Base-by-base conservation (phyloP, 306 rosid species). In the Rubus idaeus region DNA sequence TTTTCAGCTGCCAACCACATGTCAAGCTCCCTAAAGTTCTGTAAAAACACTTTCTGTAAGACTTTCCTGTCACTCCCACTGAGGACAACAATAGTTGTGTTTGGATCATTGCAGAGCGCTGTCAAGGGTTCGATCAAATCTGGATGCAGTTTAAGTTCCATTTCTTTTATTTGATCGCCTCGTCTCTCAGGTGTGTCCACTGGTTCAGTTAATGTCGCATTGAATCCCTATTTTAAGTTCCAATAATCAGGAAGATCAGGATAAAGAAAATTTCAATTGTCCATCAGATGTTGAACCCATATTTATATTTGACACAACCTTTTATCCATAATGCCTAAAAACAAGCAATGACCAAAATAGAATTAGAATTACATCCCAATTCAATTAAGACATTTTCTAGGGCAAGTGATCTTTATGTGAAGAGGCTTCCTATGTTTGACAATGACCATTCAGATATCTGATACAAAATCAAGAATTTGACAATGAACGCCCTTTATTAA, bases 1-100 rank as follows among this genome's bases (percentile, higher is more conserved):
- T 94, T 92, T 86, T 94, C 98, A 16, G 98, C 98, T 65, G 98
- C 98, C 85, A 94, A 86, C 98, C 98, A 94, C 89, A 90, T 84
- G 79, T 91, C 83, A 50, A 86, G 87, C 77, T 89, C 91, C 83
- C 80, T 86, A 73, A 94, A 91, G 80, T 90, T 94, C 98, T 91
- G 98, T 61, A 65, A 75, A 76, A 83, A 71, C 51, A 49, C 65
- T 44, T 90, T 71, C 75, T 91, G 94, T 74, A 94, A 87, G 85
- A 88, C 82, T 4, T 0, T 2, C 88, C 97, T 88, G 71, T 84
- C 83, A 78, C 97, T 94, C 63, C 98, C 98, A 79, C 98, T 94
- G 74, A 94, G 93, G 67, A 94, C 91, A 71, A 94, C 95, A 68
- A 94, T 76, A 50, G 98, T 94, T 76, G 98, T 91, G 40, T 84